These are phyloP conservation scores for Ophiostoma populinum DNA, from an alignment of 2,329 filamentous ascomycete species.

Conservation along the genomic window DNA sequence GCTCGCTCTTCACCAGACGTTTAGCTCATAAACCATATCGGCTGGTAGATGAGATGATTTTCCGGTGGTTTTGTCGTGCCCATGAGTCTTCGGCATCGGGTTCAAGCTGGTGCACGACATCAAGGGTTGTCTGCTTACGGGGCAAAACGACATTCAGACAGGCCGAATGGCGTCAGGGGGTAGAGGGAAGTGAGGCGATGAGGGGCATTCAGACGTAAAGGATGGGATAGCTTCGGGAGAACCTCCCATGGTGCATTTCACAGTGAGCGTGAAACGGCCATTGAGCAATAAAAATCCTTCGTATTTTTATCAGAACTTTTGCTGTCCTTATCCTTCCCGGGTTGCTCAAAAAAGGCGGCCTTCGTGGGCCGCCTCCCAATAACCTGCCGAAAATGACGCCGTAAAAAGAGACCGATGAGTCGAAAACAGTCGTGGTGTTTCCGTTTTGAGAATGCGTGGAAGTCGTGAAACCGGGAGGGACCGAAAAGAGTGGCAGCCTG, in stretches of 20 bases:
- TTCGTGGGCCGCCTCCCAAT: constrained; percentile 7
- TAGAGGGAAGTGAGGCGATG: no score
- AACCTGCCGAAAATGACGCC: constrained; percentile 10
- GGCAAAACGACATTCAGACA: no score
- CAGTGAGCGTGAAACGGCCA: constrained; percentile 53
- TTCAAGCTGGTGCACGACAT: no score
- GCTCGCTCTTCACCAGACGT: constrained; percentile 77
- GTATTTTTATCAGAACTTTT: constrained; percentile 18
- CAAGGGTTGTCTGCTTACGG: constrained; percentile 1
- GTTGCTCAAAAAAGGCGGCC: constrained; percentile 8
- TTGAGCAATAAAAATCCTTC: constrained; percentile 28
- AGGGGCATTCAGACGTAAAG: background rate
- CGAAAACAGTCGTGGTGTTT: constrained; percentile 2
- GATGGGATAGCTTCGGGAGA: constrained; percentile 41
- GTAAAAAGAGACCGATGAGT: constrained; percentile 6
- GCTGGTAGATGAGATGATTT: constrained; percentile 76
- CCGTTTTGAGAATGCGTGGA: constrained; percentile 1
- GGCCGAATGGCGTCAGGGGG: no score
- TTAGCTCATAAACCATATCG: constrained; percentile 73
- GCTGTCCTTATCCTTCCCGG: constrained; percentile 5
- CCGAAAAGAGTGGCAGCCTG: background rate
- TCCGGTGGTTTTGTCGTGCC: constrained; percentile 38
- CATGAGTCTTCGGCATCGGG: background rate
- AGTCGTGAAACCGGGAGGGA: background rate
- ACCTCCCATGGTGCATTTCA: constrained; percentile 66